Evolutionary conservation across 192 early-diverging fungal species (phyloP).

Genomic region (Globomyces pollinis-pini): DNA sequence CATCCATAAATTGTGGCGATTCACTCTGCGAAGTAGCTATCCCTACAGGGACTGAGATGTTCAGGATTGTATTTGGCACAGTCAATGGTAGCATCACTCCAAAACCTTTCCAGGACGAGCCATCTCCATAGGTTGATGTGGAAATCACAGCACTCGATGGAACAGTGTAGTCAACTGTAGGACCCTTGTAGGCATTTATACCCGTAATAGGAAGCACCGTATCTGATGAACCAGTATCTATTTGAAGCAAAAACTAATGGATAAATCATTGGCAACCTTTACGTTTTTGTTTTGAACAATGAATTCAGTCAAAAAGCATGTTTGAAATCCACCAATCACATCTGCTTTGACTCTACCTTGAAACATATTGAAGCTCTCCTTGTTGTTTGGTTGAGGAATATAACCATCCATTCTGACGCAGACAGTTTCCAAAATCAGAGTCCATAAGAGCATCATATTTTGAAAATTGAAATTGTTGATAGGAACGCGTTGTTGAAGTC

Average conservation of each 20-base stretch:
- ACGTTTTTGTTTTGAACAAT: neutral
- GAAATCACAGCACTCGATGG: neutral
- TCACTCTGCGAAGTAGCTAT: neutral
- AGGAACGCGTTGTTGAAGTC: too few species aligned
- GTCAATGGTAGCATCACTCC: neutral
- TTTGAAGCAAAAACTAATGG: neutral
- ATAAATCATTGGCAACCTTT: too few species aligned
- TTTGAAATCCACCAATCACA: neutral
- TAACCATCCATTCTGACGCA: too few species aligned
- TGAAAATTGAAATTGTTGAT: too few species aligned
- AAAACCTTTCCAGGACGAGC: neutral
- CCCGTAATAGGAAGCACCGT: conserved; percentile 1
- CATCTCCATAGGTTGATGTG: conserved; percentile 1
- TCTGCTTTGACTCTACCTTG: too few species aligned
- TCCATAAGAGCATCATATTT: too few species aligned
- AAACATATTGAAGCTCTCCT: too few species aligned
- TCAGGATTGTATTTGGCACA: neutral
- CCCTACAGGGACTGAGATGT: neutral
- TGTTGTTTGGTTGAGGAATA: too few species aligned
- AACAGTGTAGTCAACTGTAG: neutral
- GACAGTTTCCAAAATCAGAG: too few species aligned
- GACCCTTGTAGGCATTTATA: conserved; percentile 7
- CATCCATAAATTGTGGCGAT: neutral
- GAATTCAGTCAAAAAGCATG: conserved; percentile 3
- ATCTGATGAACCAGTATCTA: conserved; percentile 7